These are phyloP conservation scores for Cladophialophora chaetospira DNA, from an alignment of 2,329 filamentous ascomycete species.

Conservation along the genomic window DNA sequence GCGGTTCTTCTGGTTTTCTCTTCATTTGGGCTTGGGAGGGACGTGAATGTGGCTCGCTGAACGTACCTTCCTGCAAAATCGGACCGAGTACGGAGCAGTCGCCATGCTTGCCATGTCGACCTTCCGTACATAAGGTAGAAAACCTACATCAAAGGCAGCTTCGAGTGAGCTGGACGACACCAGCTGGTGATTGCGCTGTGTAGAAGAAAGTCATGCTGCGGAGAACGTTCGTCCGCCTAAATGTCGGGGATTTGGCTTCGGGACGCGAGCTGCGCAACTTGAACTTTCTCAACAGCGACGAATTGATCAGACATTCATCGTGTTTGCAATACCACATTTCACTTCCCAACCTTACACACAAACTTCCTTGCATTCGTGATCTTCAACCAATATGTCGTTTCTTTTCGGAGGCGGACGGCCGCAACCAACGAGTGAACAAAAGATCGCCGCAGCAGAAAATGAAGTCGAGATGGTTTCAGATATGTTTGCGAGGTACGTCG, in stretches of 20 bases:
- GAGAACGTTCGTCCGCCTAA: conserved; percentile 31
- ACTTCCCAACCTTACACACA: neutral
- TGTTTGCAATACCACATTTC: neutral
- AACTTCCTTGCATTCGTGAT: neutral
- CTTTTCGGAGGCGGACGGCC: conserved; percentile 70
- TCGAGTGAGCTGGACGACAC: neutral
- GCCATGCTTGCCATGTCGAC: conserved; percentile 41
- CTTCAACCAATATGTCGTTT: conserved; percentile 62
- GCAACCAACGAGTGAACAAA: conserved; percentile 92
- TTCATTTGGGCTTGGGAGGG: conserved; percentile 40
- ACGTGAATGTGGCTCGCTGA: conserved; percentile 31
- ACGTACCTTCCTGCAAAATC: conserved; percentile 35
- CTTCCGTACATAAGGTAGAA: conserved; percentile 43
- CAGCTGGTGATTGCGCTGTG: neutral
- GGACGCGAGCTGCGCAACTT: conserved; percentile 4
- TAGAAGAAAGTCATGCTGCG: neutral
- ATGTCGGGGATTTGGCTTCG: conserved; percentile 32
- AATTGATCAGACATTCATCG: neutral
- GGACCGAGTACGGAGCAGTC: conserved; percentile 27
- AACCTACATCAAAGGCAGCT: neutral
- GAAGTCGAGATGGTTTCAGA: conserved; percentile 95
- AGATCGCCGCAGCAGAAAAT: conserved; percentile 92
- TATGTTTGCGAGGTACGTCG: conserved; percentile 96
- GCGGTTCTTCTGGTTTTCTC: conserved; percentile 63
- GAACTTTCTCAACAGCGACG: neutral